These are phyloP conservation scores for Paramecium sexaurelia DNA, from an alignment of 73 alveolate species.

Conservation along the genomic window DNA sequence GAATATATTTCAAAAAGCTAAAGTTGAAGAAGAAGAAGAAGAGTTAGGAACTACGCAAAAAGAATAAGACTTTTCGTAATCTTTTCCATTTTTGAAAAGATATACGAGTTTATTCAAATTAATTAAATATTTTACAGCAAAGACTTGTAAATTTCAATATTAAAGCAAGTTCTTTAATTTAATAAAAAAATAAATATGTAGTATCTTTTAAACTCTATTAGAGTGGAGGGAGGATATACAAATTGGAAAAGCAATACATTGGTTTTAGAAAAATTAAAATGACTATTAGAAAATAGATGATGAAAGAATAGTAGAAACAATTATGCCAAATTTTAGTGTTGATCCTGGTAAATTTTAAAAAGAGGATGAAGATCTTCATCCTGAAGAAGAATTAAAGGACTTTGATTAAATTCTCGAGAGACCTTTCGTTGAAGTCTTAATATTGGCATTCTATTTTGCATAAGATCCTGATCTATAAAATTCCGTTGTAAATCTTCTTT, in stretches of 20 bases:
- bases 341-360: conserved; percentile 30
- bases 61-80: background rate
- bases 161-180: background rate
- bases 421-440: conserved; percentile 60
- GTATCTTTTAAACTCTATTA: background rate
- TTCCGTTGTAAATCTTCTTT: conserved; percentile 51
- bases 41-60: background rate
- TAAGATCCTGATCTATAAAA: conserved; percentile 63
- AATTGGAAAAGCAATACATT: conserved; percentile 3
- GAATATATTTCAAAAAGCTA: background rate
- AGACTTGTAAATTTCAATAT: background rate
- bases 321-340: background rate
- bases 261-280: background rate
- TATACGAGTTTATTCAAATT: conserved; percentile 7
- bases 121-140: background rate
- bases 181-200: conserved; percentile 33
- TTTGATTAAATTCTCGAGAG: conserved; percentile 61
- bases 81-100: conserved; percentile 4
- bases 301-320: background rate
- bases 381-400: conserved; percentile 5
- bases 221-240: conserved; percentile 45
- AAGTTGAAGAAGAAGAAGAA: conserved; percentile 44
- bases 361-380: background rate
- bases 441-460: conserved; percentile 64
- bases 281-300: background rate